phyloP scores from a whole-genome alignment of 805 yeast species.

The Nakazawaea laoshanensis region DNA sequence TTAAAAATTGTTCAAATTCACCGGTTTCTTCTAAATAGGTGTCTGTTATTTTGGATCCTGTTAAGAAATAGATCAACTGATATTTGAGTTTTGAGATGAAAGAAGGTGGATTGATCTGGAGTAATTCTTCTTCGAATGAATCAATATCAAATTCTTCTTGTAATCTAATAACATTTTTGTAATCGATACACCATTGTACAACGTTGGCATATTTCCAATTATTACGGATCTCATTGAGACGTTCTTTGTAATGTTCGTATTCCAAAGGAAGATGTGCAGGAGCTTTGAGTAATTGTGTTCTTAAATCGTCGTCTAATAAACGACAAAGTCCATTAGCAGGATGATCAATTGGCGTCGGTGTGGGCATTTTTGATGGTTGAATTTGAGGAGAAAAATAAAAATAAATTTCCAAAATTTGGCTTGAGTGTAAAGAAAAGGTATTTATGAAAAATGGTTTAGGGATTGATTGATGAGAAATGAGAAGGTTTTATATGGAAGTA shows the following conservation, averaged over 20 bases:
- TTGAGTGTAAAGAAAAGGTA: no score
- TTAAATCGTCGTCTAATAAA: constrained; percentile 25
- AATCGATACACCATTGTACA: constrained; percentile 48
- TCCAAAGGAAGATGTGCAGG: constrained; percentile 31
- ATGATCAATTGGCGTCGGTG: constrained; percentile 13
- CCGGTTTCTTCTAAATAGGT: constrained; percentile 13
- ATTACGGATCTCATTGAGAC: constrained; percentile 24
- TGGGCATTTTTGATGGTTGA: constrained; percentile 2
- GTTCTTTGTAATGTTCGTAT: constrained; percentile 22
- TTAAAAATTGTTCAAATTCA: constrained; percentile 18
- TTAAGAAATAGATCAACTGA: constrained; percentile 31
- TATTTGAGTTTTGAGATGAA: constrained; percentile 34
- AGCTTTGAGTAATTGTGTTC: constrained; percentile 26
- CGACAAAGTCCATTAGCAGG: constrained; percentile 23
- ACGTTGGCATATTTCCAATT: constrained; percentile 29
- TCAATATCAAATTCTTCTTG: constrained; percentile 50
- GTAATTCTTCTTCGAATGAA: constrained; percentile 52
- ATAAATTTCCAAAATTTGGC: no score
- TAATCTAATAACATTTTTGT: constrained; percentile 43
- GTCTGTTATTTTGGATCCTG: constrained; percentile 23
- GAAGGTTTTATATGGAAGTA: no score
- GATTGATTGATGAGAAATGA: no score
- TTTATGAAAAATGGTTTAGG: background rate
- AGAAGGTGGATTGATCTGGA: constrained; percentile 32
- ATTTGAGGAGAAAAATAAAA: background rate